Base-by-base conservation (phyloP, 768 basidiomycete species). In the Psilocybe subaeruginosa region DNA sequence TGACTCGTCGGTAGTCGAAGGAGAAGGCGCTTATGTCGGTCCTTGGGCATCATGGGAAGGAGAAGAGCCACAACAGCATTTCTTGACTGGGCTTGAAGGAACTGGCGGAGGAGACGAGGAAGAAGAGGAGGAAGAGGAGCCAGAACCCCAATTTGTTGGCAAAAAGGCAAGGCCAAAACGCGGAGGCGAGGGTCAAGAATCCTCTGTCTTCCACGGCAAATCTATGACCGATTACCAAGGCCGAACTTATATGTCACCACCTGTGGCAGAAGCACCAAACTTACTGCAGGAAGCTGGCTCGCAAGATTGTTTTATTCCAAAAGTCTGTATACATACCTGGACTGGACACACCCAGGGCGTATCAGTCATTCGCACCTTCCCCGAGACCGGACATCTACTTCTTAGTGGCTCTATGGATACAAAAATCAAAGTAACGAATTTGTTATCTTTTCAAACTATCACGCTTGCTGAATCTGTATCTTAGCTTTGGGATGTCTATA, bases 341-440 rank as follows among this genome's bases (percentile, higher is more conserved):
- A 97, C 95, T 3, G 97, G 97, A 0, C 97, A 99, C 75, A 99
- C 95, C 9, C 91, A 92, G 74, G 97, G 92, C 29, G 94, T 99
- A 3, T 93, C 93, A n/a, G 92, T 90, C 50, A 88, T 99, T 61
- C 91, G 94, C 55, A 80, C 93, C 39, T 97, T 99, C 79, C 97
- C 97, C 19, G 83, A 90, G 59, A 93, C 92, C 6, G 96, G 95
- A 0, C 97, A 99, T 76, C 81, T 99, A 11, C 74, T 99, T 60
- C 86, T 99, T 63, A 95, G 92, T 72, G 97, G 91, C 0, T 95
- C 93, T 49, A 95, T 99, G 95, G 97, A 99, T 74, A 98, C 95
- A 8, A 96, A 98, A 74, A 93, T 99, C 78, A 99, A 99, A 83
- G 95, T 90, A 71, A 56, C 67, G 63, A 27, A 48, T 17, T 54